Conservation (phyloP, 306 rosid genomes). For the Crataegus laevigata region DNA sequence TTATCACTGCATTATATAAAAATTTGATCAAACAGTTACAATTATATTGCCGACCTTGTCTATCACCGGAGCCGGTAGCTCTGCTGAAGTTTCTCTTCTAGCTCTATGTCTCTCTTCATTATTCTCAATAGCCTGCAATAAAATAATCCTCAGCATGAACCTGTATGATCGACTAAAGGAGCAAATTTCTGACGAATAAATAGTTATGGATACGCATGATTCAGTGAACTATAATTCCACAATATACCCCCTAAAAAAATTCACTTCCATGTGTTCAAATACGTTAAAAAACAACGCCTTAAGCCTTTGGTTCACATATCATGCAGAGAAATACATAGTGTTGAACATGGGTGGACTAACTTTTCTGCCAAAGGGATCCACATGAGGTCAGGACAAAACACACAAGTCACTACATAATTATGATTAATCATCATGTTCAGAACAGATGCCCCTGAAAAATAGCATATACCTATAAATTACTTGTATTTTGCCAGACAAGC, state of each 20-base stretch:
- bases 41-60: constrained; percentile 58
- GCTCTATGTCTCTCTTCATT: constrained; percentile 70
- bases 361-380: not conserved
- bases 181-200: not conserved
- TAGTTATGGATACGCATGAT: not conserved
- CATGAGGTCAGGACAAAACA: not conserved
- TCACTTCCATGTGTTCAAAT: not conserved
- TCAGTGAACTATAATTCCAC: not conserved
- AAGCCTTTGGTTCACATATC: not conserved
- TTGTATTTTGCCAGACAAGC: not conserved
- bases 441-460: not conserved
- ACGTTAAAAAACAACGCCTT: not conserved
- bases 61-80: constrained; percentile 33
- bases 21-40: not conserved
- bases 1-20: not conserved
- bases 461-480: not conserved
- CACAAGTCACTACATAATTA: not conserved
- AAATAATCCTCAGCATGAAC: constrained; percentile 20
- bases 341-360: not conserved
- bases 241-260: not conserved
- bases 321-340: not conserved
- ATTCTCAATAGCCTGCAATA: constrained; percentile 56
- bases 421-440: not conserved
- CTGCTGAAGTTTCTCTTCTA: constrained; percentile 61
- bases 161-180: not conserved